Evolutionary conservation across 768 basidiomycete genomes (phyloP).

Genomic region (Cyclocybe aegerita): DNA sequence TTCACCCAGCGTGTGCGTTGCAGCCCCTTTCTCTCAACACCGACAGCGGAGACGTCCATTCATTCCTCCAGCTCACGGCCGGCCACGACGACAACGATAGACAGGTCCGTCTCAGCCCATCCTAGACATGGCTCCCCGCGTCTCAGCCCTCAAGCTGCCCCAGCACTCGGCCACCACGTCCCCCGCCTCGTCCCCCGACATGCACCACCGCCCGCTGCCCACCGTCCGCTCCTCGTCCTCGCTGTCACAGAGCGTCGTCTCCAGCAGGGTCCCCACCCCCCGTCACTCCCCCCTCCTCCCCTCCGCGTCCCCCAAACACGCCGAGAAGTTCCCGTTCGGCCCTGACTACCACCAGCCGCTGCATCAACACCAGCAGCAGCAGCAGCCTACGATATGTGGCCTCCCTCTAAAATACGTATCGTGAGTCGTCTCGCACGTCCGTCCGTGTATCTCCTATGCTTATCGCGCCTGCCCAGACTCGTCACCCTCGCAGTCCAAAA

Average conservation of each 20-base stretch:
- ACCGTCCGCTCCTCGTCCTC: constrained; percentile 56
- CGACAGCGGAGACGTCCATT: too few species aligned
- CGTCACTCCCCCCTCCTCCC: constrained; percentile 53
- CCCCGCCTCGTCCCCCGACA: constrained; percentile 30
- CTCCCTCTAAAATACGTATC: constrained; percentile 80
- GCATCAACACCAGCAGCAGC: constrained; percentile 28
- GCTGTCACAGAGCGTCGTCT: constrained; percentile 30
- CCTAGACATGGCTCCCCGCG: too few species aligned
- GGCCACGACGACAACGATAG: too few species aligned
- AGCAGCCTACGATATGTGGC: constrained; percentile 59
- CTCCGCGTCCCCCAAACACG: constrained; percentile 40
- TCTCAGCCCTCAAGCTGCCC: too few species aligned
- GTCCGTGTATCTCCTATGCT: not conserved
- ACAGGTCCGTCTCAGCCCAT: too few species aligned
- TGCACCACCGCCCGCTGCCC: constrained; percentile 64
- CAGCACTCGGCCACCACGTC: too few species aligned
- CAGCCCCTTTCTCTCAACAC: too few species aligned
- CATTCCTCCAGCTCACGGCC: too few species aligned
- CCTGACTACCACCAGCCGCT: constrained; percentile 21
- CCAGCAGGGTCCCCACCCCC: constrained; percentile 34
- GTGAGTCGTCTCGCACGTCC: constrained; percentile 39
- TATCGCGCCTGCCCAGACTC: constrained; percentile 40
- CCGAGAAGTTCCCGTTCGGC: constrained; percentile 37
- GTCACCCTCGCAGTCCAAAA: constrained; percentile 94
- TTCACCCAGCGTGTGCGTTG: too few species aligned